Evolutionary conservation across 2,329 filamentous ascomycete genomes (phyloP), one percentile per base, ranked within the genome.

Genomic region (Diaporthe ilicicola): DNA sequence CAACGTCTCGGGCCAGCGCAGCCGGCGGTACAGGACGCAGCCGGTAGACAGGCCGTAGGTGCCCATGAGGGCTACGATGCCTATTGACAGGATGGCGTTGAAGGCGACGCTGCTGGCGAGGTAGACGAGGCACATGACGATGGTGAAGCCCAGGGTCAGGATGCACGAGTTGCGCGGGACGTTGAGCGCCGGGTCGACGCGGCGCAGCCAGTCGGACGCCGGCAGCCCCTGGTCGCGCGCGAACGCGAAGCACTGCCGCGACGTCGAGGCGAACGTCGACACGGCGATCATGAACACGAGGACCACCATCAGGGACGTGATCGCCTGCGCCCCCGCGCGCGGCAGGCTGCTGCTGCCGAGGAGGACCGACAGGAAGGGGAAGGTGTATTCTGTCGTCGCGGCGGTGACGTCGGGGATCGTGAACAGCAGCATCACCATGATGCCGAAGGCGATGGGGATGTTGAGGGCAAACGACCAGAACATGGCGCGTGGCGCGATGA

Each of bases 231-330:
- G 77, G 72, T 86, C 83, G 44, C 83, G 79, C 10, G 82, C 81
- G 75, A 89, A 89, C 0, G 88, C 86, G 84, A 85, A 90, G n/a
- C 87, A 83, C 69, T 89, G 84, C 17, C 88, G 83, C 1, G 88
- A 89, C 0, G 88, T 87, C 0, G 89, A 87, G 1, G 86, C 87
- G 0, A 91, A 83, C 70, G 87, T 86, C 2, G 85, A 85, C 27
- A 88, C 84, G n/a, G 84, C 82, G 10, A 85, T 79, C 44, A 87
- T 83, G 24, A 87, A 77, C 3, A 88, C 81, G 5, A 89, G 78
- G 27, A 89, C 81, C 8, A 81, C 77, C 0, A 83, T 81, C 84
- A 89, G 87, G 29, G 84, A 82, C 1, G 84, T 83, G 0, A 87
- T 83, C 0, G 84, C 87, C 2, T 82, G 82, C 2, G 82, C 59